These are phyloP conservation scores for Fragilariopsis cylindrus DNA, from an alignment of 108 stramenopile species.

Conservation along the genomic window DNA sequence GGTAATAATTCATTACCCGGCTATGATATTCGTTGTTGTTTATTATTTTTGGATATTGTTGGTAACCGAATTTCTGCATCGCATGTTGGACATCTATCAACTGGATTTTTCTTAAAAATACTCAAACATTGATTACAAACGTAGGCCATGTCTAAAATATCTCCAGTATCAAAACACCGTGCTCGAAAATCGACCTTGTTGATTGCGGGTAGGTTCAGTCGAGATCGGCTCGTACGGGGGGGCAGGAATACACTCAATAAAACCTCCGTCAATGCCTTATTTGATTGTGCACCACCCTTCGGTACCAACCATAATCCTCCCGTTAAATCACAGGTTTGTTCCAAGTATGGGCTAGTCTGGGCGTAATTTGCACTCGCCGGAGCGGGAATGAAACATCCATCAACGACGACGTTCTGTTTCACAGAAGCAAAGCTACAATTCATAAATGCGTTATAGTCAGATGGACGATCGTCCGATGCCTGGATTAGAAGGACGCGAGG, in stretches of 20 bases:
- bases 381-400: conserved; percentile 76
- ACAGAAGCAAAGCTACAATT: conserved; percentile 86
- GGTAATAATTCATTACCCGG: too few relatives aligned
- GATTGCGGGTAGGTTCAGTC: conserved; percentile 68
- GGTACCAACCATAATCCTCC: conserved; percentile 52
- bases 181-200: conserved; percentile 86
- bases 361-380: conserved; percentile 22
- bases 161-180: conserved; percentile 79
- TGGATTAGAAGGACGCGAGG: conserved; percentile 80
- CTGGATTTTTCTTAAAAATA: conserved; percentile 68
- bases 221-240: conserved; percentile 45
- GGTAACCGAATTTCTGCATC: conserved; percentile 53
- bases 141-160: conserved; percentile 69
- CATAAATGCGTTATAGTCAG: conserved; percentile 91
- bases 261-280: conserved; percentile 76
- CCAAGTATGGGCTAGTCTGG: conserved; percentile 61
- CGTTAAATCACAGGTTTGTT: conserved; percentile 81
- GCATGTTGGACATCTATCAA: conserved; percentile 73
- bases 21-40: neutral
- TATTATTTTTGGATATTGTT: conserved; percentile 1
- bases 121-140: conserved; percentile 87
- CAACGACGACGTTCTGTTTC: conserved; percentile 71
- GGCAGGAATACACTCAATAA: conserved; percentile 74
- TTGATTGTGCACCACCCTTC: conserved; percentile 69
- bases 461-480: conserved; percentile 79